Evolutionary conservation across 2,329 filamentous ascomycete species (phyloP), one percentile per base, ranked within the genome.

Genomic region (Ophiostoma montium): DNA sequence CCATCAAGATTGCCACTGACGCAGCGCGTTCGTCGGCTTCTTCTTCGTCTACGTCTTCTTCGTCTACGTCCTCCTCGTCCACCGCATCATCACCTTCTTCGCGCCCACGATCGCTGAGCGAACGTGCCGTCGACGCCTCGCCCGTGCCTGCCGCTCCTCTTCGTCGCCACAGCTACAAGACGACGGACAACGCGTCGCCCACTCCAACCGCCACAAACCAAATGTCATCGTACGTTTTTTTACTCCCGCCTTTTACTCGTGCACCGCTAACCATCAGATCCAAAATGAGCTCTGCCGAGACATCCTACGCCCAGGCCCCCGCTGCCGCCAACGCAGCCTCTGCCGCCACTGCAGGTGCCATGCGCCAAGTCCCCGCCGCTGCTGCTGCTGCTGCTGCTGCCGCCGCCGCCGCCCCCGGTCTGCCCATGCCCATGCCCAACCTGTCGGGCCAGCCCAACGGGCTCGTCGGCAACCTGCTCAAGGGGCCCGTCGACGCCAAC

Each of bases 401-500:
- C 16, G 42, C 5, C 5, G 30, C 42, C 30, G 49, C 36, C 31
- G 49, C 36, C 11, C 55, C 53, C 15, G 55, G 55, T 19, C 54
- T 56, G 46, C 56, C 56, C 13, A 52, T 63, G 53, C 52, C 57
- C 48, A 60, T 62, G 56, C 64, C 65, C 33, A 61, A 60, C 44
- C 61, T 67, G 45, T 64, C 65, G 11, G 63, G 64, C 50, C 58
- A 60, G 35, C 60, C 57, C 52, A 63, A 62, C 57, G 57, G 58
- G 46, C 53, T 58, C 19, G 57, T 62, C 16, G 61, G 73, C 49
- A 66, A 70, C 55, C 69, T 80, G 32, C 70, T 80, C 53, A 73
- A 71, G 61, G 76, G 76, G 11, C 69, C 75, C 13, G 70, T 71
- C 31, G 74, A 78, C 53, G 70, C 74, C 30, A 64, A 78, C 48